A percentile compares a stretch with the other conserved stretches of the same genome.
Conservation (phyloP, 169 alveolate genomes). For the Eimeria brunetti region DNA sequence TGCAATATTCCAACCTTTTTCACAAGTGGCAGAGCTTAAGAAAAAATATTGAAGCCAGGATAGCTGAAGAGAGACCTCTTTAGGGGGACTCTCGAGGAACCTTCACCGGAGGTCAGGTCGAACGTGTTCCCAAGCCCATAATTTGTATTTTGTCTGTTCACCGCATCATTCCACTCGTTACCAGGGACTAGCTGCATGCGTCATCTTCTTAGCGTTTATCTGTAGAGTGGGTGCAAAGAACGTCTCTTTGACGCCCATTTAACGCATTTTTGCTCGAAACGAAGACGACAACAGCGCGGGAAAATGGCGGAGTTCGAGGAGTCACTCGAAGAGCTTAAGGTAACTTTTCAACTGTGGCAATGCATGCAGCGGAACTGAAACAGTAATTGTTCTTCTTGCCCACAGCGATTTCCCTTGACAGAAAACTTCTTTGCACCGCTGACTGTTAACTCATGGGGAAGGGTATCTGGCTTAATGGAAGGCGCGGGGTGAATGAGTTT, state of each 20-base stretch:
- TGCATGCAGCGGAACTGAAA: neutral
- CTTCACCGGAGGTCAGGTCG: neutral
- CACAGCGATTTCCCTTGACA: neutral
- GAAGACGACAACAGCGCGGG: neutral
- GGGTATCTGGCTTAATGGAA: neutral
- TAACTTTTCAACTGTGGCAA: neutral
- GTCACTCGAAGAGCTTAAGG: constrained; percentile 77
- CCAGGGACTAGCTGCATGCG: neutral
- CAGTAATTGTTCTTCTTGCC: neutral
- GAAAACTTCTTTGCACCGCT: neutral
- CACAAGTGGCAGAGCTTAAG: neutral
- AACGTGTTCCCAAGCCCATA: neutral
- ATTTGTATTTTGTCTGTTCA: neutral
- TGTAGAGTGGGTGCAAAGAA: neutral
- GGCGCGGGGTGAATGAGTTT: neutral
- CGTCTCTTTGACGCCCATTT: neutral
- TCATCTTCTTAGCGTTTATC: neutral
- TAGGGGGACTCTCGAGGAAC: neutral
- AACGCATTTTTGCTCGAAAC: neutral
- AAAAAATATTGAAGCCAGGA: neutral
- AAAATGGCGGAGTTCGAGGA: constrained; percentile 81
- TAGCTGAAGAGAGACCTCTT: neutral
- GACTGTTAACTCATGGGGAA: neutral
- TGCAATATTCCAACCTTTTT: neutral
- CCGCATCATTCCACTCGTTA: neutral